Conservation (phyloP, 1,284 basidiomycete genomes). For the Rhodotorula sp. region DNA sequence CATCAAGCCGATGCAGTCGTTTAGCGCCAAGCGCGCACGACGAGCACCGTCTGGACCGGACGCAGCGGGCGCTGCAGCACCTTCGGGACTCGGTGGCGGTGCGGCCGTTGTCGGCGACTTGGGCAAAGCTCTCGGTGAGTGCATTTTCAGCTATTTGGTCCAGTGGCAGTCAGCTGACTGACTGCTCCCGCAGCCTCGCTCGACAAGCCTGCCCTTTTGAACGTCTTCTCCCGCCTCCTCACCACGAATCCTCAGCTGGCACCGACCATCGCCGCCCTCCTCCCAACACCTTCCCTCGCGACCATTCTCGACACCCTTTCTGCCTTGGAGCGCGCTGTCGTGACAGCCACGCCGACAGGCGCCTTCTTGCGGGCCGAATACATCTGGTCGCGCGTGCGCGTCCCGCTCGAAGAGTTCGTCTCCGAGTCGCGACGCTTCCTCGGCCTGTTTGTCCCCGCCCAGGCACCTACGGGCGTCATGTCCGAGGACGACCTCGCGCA, state of each 20-base stretch:
- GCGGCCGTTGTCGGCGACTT: conserved; percentile 16
- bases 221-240: conserved; percentile 41
- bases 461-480: conserved; percentile 1
- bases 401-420: conserved; percentile 42
- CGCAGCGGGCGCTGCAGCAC: background rate
- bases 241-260: conserved; percentile 40
- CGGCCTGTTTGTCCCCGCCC: conserved; percentile 21
- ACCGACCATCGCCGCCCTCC: conserved; percentile 33
- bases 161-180: background rate
- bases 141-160: background rate
- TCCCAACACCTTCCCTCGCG: conserved; percentile 43
- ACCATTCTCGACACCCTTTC: conserved; percentile 27
- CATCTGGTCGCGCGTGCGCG: conserved; percentile 42
- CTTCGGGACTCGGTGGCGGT: background rate
- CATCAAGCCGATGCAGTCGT: background rate
- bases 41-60: background rate
- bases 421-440: conserved; percentile 34
- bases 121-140: conserved; percentile 39
- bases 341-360: conserved; percentile 39
- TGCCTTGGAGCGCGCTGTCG: conserved; percentile 35
- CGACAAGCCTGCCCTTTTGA: conserved; percentile 42
- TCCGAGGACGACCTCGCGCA: conserved; percentile 37
- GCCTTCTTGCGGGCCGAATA: conserved; percentile 40
- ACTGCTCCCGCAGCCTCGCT: conserved; percentile 25
- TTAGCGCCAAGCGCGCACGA: background rate